Evolutionary conservation across 768 basidiomycete species (phyloP).

Genomic region (Lactarius trivialis): DNA sequence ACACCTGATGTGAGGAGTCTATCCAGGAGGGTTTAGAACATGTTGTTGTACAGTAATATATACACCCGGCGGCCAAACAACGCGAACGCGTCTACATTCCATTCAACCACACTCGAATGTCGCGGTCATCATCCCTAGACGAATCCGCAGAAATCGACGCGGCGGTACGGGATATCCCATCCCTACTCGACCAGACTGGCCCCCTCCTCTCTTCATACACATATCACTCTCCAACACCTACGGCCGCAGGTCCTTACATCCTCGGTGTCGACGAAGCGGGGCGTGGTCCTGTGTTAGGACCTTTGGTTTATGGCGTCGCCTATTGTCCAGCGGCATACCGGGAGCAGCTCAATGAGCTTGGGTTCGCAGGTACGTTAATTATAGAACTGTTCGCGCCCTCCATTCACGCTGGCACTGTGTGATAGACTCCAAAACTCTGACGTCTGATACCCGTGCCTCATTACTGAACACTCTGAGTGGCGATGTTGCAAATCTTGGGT

Average conservation of each 20-base stretch:
- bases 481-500: constrained; percentile 64
- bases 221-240: constrained; percentile 67
- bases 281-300: constrained; percentile 90
- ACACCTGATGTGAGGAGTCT: constrained; percentile 23
- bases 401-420: background rate
- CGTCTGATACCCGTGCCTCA: constrained; percentile 55
- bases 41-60: background rate
- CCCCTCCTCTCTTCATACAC: constrained; percentile 69
- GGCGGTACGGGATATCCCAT: constrained; percentile 37
- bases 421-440: constrained; percentile 89
- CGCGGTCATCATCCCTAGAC: constrained; percentile 5
- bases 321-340: constrained; percentile 82
- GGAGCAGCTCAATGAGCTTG: constrained; percentile 66
- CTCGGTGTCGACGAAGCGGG: constrained; percentile 99
- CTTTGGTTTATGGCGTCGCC: constrained; percentile 92
- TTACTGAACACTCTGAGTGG: constrained; percentile 63
- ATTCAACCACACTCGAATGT: background rate
- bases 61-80: constrained; percentile 10
- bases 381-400: background rate
- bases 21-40: constrained; percentile 10
- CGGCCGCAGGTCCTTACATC: constrained; percentile 73
- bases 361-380: constrained; percentile 72
- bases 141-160: background rate
- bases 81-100: constrained; percentile 18
- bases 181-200: constrained; percentile 49